These are phyloP conservation scores for Capsella bursapastoris DNA, from an alignment of 345 rosid species.

Conservation along the genomic window DNA sequence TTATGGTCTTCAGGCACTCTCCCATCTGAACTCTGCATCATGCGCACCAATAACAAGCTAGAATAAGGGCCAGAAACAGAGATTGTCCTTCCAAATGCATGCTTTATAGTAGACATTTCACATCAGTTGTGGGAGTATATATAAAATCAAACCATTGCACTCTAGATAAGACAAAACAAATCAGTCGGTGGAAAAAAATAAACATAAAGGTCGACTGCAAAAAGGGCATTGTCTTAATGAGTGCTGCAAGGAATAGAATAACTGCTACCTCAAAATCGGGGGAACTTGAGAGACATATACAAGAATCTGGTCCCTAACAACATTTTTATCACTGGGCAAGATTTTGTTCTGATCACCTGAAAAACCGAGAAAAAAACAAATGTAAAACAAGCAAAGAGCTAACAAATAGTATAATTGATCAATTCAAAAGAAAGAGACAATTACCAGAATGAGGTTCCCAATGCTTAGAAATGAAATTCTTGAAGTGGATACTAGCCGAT, in stretches of 20 bases:
- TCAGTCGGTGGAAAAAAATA: not conserved
- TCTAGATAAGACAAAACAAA: not conserved
- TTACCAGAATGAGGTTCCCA: constrained; percentile 72
- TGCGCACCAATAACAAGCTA: constrained; percentile 22
- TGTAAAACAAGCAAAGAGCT: not conserved
- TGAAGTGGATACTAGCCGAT: constrained; percentile 96
- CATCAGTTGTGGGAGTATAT: not conserved
- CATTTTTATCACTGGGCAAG: constrained; percentile 66
- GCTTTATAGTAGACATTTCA: not conserved
- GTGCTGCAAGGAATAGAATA: constrained; percentile 31
- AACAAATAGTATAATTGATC: not conserved
- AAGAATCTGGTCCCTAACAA: constrained; percentile 87
- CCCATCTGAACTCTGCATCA: constrained; percentile 88
- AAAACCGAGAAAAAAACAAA: constrained; percentile 13
- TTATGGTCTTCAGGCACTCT: constrained; percentile 94
- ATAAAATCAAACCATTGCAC: not conserved
- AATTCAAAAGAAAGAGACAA: not conserved
- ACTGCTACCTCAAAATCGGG: constrained; percentile 76
- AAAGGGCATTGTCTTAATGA: not conserved
- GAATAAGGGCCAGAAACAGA: constrained; percentile 26
- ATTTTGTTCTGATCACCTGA: constrained; percentile 75
- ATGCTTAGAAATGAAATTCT: constrained; percentile 86
- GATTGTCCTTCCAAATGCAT: not conserved
- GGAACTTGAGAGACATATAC: constrained; percentile 84
- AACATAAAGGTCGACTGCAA: not conserved